Evolutionary conservation across 768 basidiomycete species (phyloP).

Genomic region (Amanita subjunquillea): DNA sequence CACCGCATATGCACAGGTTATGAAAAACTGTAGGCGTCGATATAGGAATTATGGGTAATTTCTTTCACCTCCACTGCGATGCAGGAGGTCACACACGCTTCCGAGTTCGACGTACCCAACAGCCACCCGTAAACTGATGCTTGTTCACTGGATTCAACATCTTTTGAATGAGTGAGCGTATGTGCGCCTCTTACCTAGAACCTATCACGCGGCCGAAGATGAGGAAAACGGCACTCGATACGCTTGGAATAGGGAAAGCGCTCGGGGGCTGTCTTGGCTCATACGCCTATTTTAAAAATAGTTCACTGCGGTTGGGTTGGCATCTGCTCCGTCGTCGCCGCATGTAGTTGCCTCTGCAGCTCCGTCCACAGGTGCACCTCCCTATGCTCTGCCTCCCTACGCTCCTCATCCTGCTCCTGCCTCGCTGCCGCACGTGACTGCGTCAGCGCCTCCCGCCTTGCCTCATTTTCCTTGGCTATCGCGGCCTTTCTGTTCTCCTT

Average conservation of each 20-base stretch:
- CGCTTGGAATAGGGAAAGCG: constrained; percentile 17
- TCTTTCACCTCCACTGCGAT: constrained; percentile 67
- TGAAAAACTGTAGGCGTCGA: constrained; percentile 47
- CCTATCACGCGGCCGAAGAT: constrained; percentile 71
- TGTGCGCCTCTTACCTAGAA: constrained; percentile 37
- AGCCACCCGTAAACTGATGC: constrained; percentile 64
- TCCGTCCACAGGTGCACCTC: too few species aligned
- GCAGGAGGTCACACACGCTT: constrained; percentile 43
- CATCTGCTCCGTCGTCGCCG: too few species aligned
- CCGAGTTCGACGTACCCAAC: constrained; percentile 70
- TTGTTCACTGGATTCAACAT: constrained; percentile 17
- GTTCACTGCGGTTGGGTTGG: too few species aligned
- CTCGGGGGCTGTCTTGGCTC: too few species aligned
- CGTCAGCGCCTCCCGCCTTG: too few species aligned
- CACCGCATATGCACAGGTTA: constrained; percentile 45
- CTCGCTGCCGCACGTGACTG: too few species aligned
- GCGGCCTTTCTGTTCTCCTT: too few species aligned
- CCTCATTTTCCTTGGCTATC: too few species aligned
- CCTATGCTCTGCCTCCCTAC: too few species aligned
- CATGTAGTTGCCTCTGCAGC: too few species aligned
- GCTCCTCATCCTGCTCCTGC: too few species aligned
- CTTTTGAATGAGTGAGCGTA: not conserved
- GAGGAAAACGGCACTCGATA: constrained; percentile 48
- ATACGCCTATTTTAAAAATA: too few species aligned
- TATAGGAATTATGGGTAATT: constrained; percentile 66